Evolutionary conservation across 129 eudicot genomes (phyloP).

Genomic region (Erigeron canadensis): DNA sequence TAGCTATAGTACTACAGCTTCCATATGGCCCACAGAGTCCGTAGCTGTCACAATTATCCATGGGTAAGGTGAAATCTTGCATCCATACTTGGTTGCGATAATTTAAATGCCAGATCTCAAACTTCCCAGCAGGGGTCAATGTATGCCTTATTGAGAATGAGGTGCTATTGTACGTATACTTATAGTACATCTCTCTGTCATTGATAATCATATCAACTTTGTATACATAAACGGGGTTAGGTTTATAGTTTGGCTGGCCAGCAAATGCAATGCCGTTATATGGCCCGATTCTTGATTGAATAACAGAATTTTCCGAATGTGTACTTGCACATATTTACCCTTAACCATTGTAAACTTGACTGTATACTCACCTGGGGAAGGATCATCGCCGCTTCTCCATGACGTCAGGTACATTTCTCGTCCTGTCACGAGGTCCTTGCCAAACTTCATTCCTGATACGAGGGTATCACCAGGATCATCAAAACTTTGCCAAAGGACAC

Average conservation of each 20-base stretch:
- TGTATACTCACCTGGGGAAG: conserved; percentile 23
- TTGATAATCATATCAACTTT: conserved; percentile 4
- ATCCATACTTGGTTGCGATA: conserved; percentile 21
- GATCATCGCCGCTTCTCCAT: too few relatives aligned
- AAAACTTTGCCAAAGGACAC: conserved; percentile 28
- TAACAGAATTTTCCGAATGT: neutral
- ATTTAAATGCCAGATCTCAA: neutral
- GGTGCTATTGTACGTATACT: conserved; percentile 3
- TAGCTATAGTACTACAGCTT: conserved; percentile 3
- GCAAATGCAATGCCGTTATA: conserved; percentile 32
- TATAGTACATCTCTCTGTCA: conserved; percentile 24
- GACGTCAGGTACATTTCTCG: too few relatives aligned
- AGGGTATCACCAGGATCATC: conserved; percentile 7
- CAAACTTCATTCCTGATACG: conserved; percentile 34
- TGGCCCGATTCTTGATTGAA: conserved; percentile 25
- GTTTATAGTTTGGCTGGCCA: conserved; percentile 8
- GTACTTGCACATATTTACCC: conserved; percentile 21
- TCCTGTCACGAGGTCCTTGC: too few relatives aligned
- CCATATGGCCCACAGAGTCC: conserved; percentile 27
- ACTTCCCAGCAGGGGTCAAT: conserved; percentile 1
- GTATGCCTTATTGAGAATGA: conserved; percentile 22
- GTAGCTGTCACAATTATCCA: conserved; percentile 27
- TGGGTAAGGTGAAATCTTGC: neutral
- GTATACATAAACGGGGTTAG: neutral
- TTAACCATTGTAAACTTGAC: neutral